These are phyloP conservation scores for Penicillium olsonii DNA, from an alignment of 2,329 filamentous ascomycete species.

Conservation along the genomic window DNA sequence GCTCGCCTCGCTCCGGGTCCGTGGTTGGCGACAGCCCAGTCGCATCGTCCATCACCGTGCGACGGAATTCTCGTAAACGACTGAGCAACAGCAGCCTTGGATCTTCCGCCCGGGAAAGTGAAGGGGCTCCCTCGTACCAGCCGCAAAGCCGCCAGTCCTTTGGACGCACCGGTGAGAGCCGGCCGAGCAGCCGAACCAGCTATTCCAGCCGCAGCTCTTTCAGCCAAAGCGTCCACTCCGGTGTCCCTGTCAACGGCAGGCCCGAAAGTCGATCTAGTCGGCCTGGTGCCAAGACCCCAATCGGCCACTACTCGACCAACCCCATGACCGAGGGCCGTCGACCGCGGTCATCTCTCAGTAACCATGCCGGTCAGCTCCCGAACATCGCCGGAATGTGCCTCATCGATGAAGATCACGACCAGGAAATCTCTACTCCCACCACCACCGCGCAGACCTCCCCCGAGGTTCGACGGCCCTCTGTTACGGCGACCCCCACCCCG, in stretches of 20 bases:
- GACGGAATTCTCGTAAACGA: constrained; percentile 43
- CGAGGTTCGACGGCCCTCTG: constrained; percentile 44
- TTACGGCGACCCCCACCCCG: constrained; percentile 48
- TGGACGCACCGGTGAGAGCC: constrained; percentile 54
- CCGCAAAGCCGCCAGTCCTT: constrained; percentile 50
- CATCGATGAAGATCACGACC: constrained; percentile 54
- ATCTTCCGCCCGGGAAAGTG: constrained; percentile 40
- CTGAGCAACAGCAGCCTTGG: constrained; percentile 45
- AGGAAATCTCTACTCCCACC: constrained; percentile 49
- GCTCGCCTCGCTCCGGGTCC: constrained; percentile 68
- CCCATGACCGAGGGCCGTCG: constrained; percentile 55
- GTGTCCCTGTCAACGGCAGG: constrained; percentile 48
- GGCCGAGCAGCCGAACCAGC: constrained; percentile 74
- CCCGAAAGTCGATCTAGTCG: constrained; percentile 68
- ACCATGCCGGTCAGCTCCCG: constrained; percentile 57
- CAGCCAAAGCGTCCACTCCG: constrained; percentile 41
- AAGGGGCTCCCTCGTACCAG: constrained; percentile 37
- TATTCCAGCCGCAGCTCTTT: constrained; percentile 48
- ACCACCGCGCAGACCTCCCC: constrained; percentile 36
- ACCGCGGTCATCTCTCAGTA: constrained; percentile 71
- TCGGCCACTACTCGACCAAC: constrained; percentile 56
- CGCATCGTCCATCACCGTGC: constrained; percentile 59
- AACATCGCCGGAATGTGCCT: constrained; percentile 58
- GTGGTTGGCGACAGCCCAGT: constrained; percentile 51
- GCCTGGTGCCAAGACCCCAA: constrained; percentile 62